Evolutionary conservation across 768 basidiomycete species (phyloP), one percentile per base, ranked within the genome.

Genomic region (Pleurotus tuoliensis): DNA sequence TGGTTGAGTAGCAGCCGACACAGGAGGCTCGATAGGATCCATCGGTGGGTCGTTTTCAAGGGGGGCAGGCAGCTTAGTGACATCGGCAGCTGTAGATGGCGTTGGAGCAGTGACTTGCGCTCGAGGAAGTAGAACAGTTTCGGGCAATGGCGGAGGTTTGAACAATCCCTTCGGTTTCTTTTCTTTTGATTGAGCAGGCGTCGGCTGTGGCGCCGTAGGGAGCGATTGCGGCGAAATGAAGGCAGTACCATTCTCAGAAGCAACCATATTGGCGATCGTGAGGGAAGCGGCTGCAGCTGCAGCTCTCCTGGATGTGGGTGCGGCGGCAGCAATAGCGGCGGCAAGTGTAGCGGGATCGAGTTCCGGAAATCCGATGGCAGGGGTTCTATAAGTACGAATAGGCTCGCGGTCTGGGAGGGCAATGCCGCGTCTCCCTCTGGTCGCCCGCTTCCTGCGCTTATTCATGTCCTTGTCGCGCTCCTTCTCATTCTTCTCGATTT

Each of bases 381-480:
- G 88, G 0, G 95, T 95, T 37, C 97, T 87, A 71, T 88, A 90
- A 5, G 97, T 98, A 70, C 92, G 81, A 67, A 90, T 82, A 2
- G 93, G 89, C 58, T 99, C 96, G 44, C 96, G 86, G 67, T 99
- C 97, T 0, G 97, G 95, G 22, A 98, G 75, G 3, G 83, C 83
- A 56, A 94, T 79, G 12, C 93, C 92, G 27, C 90, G 76, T 55
- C 89, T 76, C 3, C 88, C 87, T 37, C 97, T 83, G 1, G 90
- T 92, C 63, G 90, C 88, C 50, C 91, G 85, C 66, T 93, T 90
- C 46, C 92, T 77, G 59, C 94, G 86, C 67, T 88, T 89, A 62
- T 84, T 90, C 62, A 89, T 79, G 62, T 98, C 94, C 73, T 94
- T 94, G 69, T 99, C 97, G 58, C 94, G 82, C 59, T 97, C 94